phyloP scores from a whole-genome alignment of 768 basidiomycete genomes.

The Sporobolomyces pararoseus region DNA sequence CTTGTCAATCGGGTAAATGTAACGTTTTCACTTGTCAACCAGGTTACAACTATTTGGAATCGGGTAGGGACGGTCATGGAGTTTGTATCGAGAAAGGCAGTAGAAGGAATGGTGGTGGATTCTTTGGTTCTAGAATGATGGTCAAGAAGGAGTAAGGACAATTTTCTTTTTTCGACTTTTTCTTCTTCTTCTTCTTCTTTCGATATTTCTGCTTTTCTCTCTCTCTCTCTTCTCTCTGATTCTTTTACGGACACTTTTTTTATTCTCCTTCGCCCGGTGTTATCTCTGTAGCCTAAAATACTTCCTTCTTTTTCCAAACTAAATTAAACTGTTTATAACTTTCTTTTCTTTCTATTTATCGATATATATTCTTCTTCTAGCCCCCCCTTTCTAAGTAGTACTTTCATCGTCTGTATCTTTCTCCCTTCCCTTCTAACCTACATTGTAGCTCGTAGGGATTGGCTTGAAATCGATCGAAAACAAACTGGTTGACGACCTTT shows the following conservation, averaged over 20 bases:
- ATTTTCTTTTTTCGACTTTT: neutral
- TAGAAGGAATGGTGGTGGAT: neutral
- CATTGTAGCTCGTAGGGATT: no score
- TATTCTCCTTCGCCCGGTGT: neutral
- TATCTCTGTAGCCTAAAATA: neutral
- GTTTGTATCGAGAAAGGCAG: neutral
- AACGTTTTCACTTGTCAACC: conserved; percentile 50
- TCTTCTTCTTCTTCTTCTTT: neutral
- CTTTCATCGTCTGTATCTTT: no score
- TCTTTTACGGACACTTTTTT: neutral
- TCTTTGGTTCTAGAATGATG: neutral
- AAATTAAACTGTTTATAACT: neutral
- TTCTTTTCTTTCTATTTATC: no score
- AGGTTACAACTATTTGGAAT: conserved; percentile 28
- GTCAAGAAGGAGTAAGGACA: neutral
- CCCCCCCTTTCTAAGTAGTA: no score
- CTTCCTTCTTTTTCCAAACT: neutral
- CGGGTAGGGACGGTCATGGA: conserved; percentile 2
- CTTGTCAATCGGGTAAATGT: conserved; percentile 51
- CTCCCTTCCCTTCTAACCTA: no score
- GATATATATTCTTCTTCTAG: no score
- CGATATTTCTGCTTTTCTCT: neutral
- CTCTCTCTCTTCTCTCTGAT: neutral
- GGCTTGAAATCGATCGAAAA: no score
- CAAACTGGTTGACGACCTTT: no score